A percentile compares a stretch with the other conserved stretches of the same genome.
phyloP scores from a whole-genome alignment of 495 filamentous ascomycete genomes.

The Aspergillus heteromorphus region DNA sequence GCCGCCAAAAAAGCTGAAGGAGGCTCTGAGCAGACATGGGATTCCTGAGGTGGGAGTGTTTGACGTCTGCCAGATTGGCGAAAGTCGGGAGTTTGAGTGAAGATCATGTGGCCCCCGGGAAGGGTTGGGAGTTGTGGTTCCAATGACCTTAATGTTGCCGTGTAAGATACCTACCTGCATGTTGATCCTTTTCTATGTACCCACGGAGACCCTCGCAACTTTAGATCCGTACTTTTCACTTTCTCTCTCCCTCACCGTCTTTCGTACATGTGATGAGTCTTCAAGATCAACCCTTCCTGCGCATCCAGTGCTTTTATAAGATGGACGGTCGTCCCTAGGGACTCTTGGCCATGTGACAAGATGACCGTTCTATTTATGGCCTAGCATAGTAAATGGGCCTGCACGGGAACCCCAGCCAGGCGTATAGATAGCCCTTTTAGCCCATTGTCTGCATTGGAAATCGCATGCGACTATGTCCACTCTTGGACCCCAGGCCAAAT shows the following conservation, averaged over 20 bases:
- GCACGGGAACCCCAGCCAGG: background rate
- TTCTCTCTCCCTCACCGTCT: background rate
- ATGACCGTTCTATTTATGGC: background rate
- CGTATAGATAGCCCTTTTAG: background rate
- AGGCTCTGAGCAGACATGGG: conserved; percentile 66
- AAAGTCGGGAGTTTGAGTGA: conserved; percentile 66
- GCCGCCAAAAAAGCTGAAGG: conserved; percentile 68
- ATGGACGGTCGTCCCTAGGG: background rate
- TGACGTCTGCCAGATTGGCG: conserved; percentile 83
- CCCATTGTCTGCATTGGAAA: background rate
- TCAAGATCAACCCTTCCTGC: background rate
- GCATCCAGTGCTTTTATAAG: background rate
- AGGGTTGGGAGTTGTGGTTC: background rate
- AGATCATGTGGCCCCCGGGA: background rate
- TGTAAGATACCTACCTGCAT: background rate
- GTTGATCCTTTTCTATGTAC: background rate
- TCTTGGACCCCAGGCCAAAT: background rate
- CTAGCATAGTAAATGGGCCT: background rate
- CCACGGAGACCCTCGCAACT: background rate
- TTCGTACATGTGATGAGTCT: background rate
- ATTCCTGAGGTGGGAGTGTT: conserved; percentile 75
- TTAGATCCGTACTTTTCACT: background rate
- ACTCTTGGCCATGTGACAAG: background rate
- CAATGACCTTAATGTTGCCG: background rate
- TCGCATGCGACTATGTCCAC: background rate